Percentiles rank a stretch among this genome's conserved stretches.
Conservation (phyloP, 1,139 yeast species). For the Waltiozyma sp. region DNA sequence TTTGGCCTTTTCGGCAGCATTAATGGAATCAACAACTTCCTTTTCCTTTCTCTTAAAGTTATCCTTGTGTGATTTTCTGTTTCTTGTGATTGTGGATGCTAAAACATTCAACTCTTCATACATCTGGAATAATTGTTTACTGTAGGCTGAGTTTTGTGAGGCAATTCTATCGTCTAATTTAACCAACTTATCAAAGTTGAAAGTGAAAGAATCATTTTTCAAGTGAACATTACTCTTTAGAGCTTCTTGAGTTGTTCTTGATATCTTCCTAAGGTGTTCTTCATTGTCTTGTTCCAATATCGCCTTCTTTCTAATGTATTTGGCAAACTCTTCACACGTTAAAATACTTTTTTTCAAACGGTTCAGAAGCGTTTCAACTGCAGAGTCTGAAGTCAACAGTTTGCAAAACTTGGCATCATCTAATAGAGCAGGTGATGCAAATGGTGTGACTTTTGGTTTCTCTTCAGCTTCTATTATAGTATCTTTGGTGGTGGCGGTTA, state of each 20-base stretch:
- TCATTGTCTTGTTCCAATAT: conserved; percentile 72
- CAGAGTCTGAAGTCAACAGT: conserved; percentile 45
- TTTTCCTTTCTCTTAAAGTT: conserved; percentile 74
- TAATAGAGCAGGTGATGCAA: conserved; percentile 19
- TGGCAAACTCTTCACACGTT: conserved; percentile 78
- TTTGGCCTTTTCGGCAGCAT: conserved; percentile 82
- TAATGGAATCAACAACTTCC: conserved; percentile 72
- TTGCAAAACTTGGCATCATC: conserved; percentile 34
- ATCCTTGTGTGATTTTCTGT: conserved; percentile 71
- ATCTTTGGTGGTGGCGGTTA: neutral
- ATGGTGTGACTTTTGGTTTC: conserved; percentile 9
- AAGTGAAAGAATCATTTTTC: conserved; percentile 60
- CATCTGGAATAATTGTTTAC: conserved; percentile 73
- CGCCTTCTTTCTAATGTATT: conserved; percentile 70
- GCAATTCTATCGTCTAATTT: conserved; percentile 68
- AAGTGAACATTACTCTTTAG: conserved; percentile 39
- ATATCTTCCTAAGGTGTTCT: conserved; percentile 58
- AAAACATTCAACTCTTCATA: conserved; percentile 75
- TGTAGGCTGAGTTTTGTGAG: conserved; percentile 66
- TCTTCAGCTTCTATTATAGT: neutral
- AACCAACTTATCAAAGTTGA: conserved; percentile 56
- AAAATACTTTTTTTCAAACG: conserved; percentile 70
- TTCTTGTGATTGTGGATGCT: conserved; percentile 53
- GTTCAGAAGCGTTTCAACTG: conserved; percentile 54
- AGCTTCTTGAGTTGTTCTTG: conserved; percentile 41